Base-by-base conservation (phyloP, 2,329 filamentous ascomycete genomes). In the Nothophoma quercina region DNA sequence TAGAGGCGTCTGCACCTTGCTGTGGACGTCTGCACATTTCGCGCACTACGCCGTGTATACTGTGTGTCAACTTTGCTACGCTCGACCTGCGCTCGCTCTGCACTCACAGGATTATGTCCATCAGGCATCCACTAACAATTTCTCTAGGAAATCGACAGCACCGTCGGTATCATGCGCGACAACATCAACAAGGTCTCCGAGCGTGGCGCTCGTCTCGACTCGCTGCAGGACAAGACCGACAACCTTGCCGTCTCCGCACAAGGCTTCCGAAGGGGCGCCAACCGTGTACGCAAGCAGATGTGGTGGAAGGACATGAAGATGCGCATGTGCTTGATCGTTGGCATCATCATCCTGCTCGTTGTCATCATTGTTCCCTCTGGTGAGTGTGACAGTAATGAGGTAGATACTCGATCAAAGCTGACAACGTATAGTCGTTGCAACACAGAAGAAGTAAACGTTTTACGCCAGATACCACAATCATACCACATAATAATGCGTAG, bases 231-330 rank as follows among this genome's bases (percentile, higher is more conserved):
- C 77, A 96, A 96, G 85, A 97, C 90, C 62, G 79, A 97, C 80
- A 96, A 96, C 79, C 84, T 99, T 64, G 93, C 93, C 55, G 86
- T 88, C 59, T 96, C 93, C 28, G 93, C 95, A 54, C 92, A 96
- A 77, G 92, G 91, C 59, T 99, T 99, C 85, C 91, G 93, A 70
- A 88, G 93, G 64, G 93, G 95, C 62, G 95, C 96, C 78, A 99
- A 98, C 83, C 84, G 91, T 69, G 93, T 99, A 67, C 88, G 95
- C 77, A 81, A 81, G 78, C 88, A 96, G 78, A 98, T 98, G 93
- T 98, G 93, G 93, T 98, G 93, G 93, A 98, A 98, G 85, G 93
- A 98, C 74, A 96, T 97, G 91, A 98, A 98, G 87, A 99, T 99
- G 95, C 88, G 95, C 77, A 95, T 97, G 83, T 98, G 93, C 80